Base-by-base conservation (phyloP, 208 protist genomes). In the Herpetomonas samuelpessoai region DNA sequence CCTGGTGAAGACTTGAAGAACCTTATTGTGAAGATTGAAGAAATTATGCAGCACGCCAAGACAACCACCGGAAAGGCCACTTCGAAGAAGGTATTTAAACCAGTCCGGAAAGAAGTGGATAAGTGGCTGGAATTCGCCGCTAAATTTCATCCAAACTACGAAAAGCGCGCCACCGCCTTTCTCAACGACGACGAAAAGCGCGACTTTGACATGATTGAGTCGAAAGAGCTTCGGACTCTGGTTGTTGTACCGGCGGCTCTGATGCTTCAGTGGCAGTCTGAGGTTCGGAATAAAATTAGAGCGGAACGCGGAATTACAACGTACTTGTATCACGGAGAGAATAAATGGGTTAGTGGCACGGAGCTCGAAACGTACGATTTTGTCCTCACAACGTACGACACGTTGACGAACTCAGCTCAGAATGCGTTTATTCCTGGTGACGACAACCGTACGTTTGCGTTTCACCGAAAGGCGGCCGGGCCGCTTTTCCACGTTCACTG, bases 371-470 rank as follows among this genome's bases (percentile, higher is more conserved):
- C 74, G 14, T 96, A 89, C 57, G 92, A 97, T 61, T 92, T 97
- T 74, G 91, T 97, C 19, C 79, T 97, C 45, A 97, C 94, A 0
- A 96, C 91, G 9, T 97, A 97, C 71, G 91, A 94, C 44, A 94
- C 87, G 22, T 57, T 96, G n/a, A 81, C 81, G 2, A 69, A 88
- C 45, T 91, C 85, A 26, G 79, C 83, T 1, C 25, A 63, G 12
- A 56, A 71, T 0, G 85, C 83, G 16, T 87, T 95, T 61, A 73
- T 83, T 30, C 68, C 79, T 0, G 80, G 71, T 14, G 81, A 93
- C n/a, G 64, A 89, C 28, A 63, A 68, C n/a, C 68, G 69, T 10
- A 80, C 77, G 18, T 78, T 77, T 12, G 65, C 67, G 1, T 93
- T 92, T 62, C 78, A 62, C 30, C 53, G 86, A 27, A 85, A 72